Conservation (phyloP, 805 yeast genomes). For the Pichia scutulata region DNA sequence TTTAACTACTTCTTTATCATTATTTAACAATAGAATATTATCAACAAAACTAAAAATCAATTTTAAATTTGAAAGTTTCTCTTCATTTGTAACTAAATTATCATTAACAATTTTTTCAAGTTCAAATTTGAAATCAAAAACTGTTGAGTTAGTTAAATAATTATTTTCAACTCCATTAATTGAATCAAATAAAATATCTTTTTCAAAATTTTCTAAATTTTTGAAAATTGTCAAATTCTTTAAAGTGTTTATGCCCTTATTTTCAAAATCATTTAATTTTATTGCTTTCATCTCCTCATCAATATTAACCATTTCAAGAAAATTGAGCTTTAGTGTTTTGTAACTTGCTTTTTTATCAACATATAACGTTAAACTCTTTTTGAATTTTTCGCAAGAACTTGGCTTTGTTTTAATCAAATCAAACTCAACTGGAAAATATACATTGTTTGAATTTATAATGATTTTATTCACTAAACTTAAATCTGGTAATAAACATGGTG, state of each 20-base stretch:
- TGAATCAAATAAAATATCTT: conserved; percentile 9
- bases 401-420: conserved; percentile 31
- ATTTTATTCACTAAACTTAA: conserved; percentile 42
- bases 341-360: conserved; percentile 42
- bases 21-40: conserved; percentile 16
- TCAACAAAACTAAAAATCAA: conserved; percentile 57
- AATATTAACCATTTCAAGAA: conserved; percentile 10
- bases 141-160: conserved; percentile 31
- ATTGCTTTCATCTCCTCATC: conserved; percentile 1
- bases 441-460: conserved; percentile 30
- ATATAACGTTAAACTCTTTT: conserved; percentile 38
- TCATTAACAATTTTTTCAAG: conserved; percentile 33
- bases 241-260: conserved; percentile 11
- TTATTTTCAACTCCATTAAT: conserved; percentile 7
- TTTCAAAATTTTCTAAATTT: conserved; percentile 19
- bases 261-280: not conserved
- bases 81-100: conserved; percentile 32
- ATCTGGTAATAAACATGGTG: conserved; percentile 71
- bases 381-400: conserved; percentile 31
- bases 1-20: not conserved
- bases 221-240: conserved; percentile 16
- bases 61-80: conserved; percentile 58
- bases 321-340: conserved; percentile 22
- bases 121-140: conserved; percentile 51
- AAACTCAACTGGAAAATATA: conserved; percentile 43